Conservation (phyloP, 1,284 basidiomycete species). For the Mixia osmundae region DNA sequence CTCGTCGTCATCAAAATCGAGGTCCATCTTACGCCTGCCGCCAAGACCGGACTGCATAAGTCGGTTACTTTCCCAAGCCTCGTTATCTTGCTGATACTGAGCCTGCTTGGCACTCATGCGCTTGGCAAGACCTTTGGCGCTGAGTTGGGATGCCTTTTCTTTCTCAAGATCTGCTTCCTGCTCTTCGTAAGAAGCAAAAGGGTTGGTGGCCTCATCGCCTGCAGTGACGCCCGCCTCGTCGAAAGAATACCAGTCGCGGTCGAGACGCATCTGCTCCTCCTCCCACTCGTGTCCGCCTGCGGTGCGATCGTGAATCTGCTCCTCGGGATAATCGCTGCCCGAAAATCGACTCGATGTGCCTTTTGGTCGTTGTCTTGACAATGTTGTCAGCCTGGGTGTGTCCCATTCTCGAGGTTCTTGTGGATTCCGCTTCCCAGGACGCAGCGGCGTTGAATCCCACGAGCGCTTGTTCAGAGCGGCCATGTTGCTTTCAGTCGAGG, state of each 20-base stretch:
- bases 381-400: slow-evolving; percentile 40
- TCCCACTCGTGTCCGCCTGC: slow-evolving; percentile 44
- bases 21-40: slow-evolving; percentile 57
- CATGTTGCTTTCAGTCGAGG: slow-evolving; percentile 6
- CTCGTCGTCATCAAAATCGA: slow-evolving; percentile 66
- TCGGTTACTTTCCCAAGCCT: slow-evolving; percentile 93
- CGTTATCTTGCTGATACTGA: slow-evolving; percentile 92
- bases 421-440: slow-evolving; percentile 1
- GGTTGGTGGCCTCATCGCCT: slow-evolving; percentile 77
- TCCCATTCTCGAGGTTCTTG: slow-evolving; percentile 31
- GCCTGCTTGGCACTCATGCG: slow-evolving; percentile 76
- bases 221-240: slow-evolving; percentile 59
- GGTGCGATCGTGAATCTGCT: slow-evolving; percentile 11
- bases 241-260: slow-evolving; percentile 80
- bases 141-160: slow-evolving; percentile 52
- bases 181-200: slow-evolving; percentile 55
- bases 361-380: slow-evolving; percentile 9
- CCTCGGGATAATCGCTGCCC: slow-evolving; percentile 16
- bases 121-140: slow-evolving; percentile 20
- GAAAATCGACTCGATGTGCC: slow-evolving; percentile 1
- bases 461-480: slow-evolving; percentile 8
- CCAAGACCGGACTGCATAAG: slow-evolving; percentile 89
- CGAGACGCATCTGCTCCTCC: slow-evolving; percentile 67
- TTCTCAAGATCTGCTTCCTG: slow-evolving; percentile 46
- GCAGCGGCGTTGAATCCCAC: slow-evolving; percentile 16